Base-by-base conservation (phyloP, 768 basidiomycete species). In the Boletus vinaceobasis region DNA sequence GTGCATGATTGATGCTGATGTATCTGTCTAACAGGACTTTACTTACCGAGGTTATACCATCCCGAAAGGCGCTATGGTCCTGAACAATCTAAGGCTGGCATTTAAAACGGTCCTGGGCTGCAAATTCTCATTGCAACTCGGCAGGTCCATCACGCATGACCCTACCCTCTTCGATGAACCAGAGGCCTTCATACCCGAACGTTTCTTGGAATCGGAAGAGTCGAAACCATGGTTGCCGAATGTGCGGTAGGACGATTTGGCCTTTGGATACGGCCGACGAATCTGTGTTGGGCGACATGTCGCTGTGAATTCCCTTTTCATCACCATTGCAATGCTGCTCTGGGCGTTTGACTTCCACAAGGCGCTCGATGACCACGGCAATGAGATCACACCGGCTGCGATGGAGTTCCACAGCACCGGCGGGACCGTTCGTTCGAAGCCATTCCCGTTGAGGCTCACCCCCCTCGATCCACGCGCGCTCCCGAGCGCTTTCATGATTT, bases 101-200 rank as follows among this genome's bases (percentile, higher is more conserved):
- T 19, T 48, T 14, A 9, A 8, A 27, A 8, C 7, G n/a, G 13
- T 4, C 9, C 23, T n/a, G n/a, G n/a, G 11, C 35, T 37, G 36
- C n/a, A 37, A n/a, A 9, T 19, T 27, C 13, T 38, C 48, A 29
- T 48, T 15, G 27, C 13, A 36, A 27, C 17, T 15, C 36, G 17
- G 9, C 17, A 36, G 53, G 53, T 56, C 50, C n/a, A 53, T 56
- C 45, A 53, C 56, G 17, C 52, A 53, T 4, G 56, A 57, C 31
- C 46, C 56, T 11, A 31, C 35, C 5, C 52, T 57, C 10, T 57
- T 57, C 14, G 56, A 57, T 27, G 40, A 56, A 21, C 53, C 59
- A 13, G 59, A 61, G 2, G 53, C 59, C 5, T 60, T 60, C 23
- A 60, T 61, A 10, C 59, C 59, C 4, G 59, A 60, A 13, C 53